Conservation (phyloP, 1,139 yeast species). For the Yamadazyma membranifaciens region DNA sequence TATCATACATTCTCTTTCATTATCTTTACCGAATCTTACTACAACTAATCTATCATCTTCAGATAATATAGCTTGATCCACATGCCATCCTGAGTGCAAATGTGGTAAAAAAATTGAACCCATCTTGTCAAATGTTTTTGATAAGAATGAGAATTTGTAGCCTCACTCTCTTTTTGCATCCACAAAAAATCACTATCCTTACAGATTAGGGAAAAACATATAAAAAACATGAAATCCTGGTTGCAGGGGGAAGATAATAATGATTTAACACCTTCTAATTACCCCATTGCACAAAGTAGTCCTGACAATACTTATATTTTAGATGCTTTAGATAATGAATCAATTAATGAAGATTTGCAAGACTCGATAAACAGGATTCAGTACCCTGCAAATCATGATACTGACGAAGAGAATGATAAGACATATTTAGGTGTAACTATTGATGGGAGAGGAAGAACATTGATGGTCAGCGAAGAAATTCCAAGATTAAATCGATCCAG, state of each 20-base stretch:
- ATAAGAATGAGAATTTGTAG: slow-evolving; percentile 1
- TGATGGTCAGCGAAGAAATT: slow-evolving; percentile 7
- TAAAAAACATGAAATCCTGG: slow-evolving; percentile 1
- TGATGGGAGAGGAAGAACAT: slow-evolving; percentile 11
- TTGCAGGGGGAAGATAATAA: slow-evolving; percentile 11
- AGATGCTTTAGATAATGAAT: slow-evolving; percentile 9
- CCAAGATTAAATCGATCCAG: slow-evolving; percentile 3
- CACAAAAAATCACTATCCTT: slow-evolving; percentile 4
- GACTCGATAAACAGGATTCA: slow-evolving; percentile 9
- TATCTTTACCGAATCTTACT: slow-evolving; percentile 81
- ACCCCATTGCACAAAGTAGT: slow-evolving; percentile 14
- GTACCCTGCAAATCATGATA: not conserved
- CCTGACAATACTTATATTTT: slow-evolving; percentile 6
- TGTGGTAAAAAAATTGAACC: slow-evolving; percentile 89
- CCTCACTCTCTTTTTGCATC: slow-evolving; percentile 12
- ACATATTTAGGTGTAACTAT: not conserved
- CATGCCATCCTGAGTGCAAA: slow-evolving; percentile 88
- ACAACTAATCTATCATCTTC: slow-evolving; percentile 90
- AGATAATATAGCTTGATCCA: slow-evolving; percentile 85
- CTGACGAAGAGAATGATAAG: not conserved
- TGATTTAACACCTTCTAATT: slow-evolving; percentile 8
- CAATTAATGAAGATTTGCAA: slow-evolving; percentile 12
- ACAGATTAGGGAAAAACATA: not conserved
- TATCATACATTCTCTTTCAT: slow-evolving; percentile 75
- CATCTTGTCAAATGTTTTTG: slow-evolving; percentile 37